phyloP scores from a whole-genome alignment of 164 flowering plant genomes.

The Aristolochia contorta region DNA sequence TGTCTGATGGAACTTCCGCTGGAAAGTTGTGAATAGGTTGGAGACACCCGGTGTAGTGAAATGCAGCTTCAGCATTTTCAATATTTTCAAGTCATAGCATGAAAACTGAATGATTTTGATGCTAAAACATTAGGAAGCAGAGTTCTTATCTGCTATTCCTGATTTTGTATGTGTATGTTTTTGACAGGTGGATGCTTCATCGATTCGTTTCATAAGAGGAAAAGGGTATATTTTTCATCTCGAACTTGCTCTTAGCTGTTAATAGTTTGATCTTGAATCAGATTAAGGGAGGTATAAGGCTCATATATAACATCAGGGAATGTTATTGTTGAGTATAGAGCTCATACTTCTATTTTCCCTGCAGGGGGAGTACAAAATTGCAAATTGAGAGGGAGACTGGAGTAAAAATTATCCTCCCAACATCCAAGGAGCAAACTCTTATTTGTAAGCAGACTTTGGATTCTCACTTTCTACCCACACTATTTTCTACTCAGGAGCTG shows the following conservation, averaged over 20 bases:
- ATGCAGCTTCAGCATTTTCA: background rate
- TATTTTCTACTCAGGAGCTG: too few species aligned
- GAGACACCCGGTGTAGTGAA: background rate
- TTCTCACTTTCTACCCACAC: background rate
- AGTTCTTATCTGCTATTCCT: too few species aligned
- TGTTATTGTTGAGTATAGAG: background rate
- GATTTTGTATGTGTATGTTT: background rate
- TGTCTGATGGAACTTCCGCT: background rate
- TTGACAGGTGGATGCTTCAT: slow-evolving; percentile 64
- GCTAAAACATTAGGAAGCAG: too few species aligned
- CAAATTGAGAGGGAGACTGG: slow-evolving; percentile 57
- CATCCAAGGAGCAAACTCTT: slow-evolving; percentile 41
- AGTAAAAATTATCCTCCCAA: slow-evolving; percentile 58
- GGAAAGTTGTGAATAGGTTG: too few species aligned
- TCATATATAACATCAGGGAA: background rate
- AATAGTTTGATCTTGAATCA: background rate
- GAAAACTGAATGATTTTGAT: background rate
- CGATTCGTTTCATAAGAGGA: slow-evolving; percentile 60
- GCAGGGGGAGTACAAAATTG: slow-evolving; percentile 58
- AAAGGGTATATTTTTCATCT: slow-evolving; percentile 39
- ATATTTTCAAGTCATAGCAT: background rate
- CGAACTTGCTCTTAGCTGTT: background rate
- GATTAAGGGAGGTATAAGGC: too few species aligned
- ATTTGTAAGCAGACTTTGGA: slow-evolving; percentile 32
- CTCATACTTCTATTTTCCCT: background rate